Evolutionary conservation across 2,329 filamentous ascomycete genomes (phyloP).

Genomic region (Cadophora gregata): DNA sequence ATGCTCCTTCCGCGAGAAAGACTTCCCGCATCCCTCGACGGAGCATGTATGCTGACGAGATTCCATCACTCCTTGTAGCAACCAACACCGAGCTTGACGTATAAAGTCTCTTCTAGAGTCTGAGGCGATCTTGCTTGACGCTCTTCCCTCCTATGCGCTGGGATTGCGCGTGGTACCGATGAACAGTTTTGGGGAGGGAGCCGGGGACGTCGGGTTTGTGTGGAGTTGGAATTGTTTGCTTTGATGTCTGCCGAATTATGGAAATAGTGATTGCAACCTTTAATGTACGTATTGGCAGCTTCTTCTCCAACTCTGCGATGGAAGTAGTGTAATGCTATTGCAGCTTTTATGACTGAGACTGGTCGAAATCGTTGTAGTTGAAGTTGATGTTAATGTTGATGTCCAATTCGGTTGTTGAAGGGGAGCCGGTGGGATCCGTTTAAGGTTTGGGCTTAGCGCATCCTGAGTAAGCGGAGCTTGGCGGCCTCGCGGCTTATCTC

Average conservation of each 20-base stretch:
- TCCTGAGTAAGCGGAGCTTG: background rate
- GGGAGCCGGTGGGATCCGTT: conserved; percentile 5
- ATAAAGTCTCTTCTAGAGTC: background rate
- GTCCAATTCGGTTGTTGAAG: background rate
- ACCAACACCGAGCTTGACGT: too few species aligned
- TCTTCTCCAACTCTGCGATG: too few species aligned
- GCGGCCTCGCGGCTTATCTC: background rate
- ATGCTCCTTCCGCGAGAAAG: conserved; percentile 40
- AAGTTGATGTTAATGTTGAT: background rate
- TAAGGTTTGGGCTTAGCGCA: background rate
- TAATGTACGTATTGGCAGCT: too few species aligned
- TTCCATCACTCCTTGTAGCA: conserved; percentile 17
- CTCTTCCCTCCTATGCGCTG: background rate
- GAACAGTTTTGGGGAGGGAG: too few species aligned
- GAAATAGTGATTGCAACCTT: too few species aligned
- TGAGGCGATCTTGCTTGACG: background rate
- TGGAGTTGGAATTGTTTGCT: too few species aligned
- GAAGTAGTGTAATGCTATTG: too few species aligned
- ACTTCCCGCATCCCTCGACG: conserved; percentile 35
- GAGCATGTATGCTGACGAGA: conserved; percentile 29
- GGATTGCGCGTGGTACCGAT: background rate
- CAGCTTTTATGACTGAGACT: too few species aligned
- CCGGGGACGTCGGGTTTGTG: too few species aligned
- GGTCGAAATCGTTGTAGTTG: too few species aligned
- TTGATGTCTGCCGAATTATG: too few species aligned